Percentiles rank a stretch among this genome's conserved stretches.
phyloP scores from a whole-genome alignment of 805 yeast genomes.

The Metschnikowia drakensbergensis region DNA sequence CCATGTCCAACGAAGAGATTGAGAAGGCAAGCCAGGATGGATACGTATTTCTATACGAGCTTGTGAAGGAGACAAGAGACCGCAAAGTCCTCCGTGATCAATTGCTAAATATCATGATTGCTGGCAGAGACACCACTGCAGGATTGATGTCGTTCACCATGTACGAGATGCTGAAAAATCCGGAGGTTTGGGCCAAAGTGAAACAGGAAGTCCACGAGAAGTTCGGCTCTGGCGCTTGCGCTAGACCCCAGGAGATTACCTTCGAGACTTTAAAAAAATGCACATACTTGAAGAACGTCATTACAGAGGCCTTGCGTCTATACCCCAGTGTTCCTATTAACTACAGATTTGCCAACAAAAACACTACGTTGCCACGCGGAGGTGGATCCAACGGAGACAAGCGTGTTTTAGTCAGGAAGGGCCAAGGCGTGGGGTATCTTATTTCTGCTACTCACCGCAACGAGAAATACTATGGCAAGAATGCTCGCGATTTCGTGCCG shows the following conservation, averaged over 20 bases:
- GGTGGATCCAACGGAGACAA: slow-evolving; percentile 39
- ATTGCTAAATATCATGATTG: slow-evolving; percentile 16
- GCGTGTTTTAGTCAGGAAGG: slow-evolving; percentile 28
- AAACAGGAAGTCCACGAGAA: slow-evolving; percentile 23
- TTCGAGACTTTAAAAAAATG: slow-evolving; percentile 47
- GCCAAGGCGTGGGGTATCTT: slow-evolving; percentile 11
- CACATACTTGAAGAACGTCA: slow-evolving; percentile 41
- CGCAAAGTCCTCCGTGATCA: slow-evolving; percentile 14
- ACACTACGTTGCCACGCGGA: slow-evolving; percentile 48
- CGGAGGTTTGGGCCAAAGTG: slow-evolving; percentile 27
- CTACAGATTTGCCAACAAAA: slow-evolving; percentile 40
- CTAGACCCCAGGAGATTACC: slow-evolving; percentile 32
- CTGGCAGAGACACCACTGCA: slow-evolving; percentile 18
- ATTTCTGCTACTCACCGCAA: slow-evolving; percentile 13
- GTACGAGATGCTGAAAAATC: slow-evolving; percentile 32
- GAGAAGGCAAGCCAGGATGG: slow-evolving; percentile 6
- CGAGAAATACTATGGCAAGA: slow-evolving; percentile 10
- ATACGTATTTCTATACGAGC: slow-evolving; percentile 14
- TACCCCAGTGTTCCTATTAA: slow-evolving; percentile 53
- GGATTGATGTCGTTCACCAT: slow-evolving; percentile 12
- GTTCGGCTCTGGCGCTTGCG: slow-evolving; percentile 18
- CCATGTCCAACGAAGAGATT: slow-evolving; percentile 6
- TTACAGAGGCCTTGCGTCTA: slow-evolving; percentile 47
- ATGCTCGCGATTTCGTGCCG: slow-evolving; percentile 14
- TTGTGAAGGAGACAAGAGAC: slow-evolving; percentile 13